Evolutionary conservation across 2,329 filamentous ascomycete species (phyloP).

Genomic region (Hypocreales sp.): DNA sequence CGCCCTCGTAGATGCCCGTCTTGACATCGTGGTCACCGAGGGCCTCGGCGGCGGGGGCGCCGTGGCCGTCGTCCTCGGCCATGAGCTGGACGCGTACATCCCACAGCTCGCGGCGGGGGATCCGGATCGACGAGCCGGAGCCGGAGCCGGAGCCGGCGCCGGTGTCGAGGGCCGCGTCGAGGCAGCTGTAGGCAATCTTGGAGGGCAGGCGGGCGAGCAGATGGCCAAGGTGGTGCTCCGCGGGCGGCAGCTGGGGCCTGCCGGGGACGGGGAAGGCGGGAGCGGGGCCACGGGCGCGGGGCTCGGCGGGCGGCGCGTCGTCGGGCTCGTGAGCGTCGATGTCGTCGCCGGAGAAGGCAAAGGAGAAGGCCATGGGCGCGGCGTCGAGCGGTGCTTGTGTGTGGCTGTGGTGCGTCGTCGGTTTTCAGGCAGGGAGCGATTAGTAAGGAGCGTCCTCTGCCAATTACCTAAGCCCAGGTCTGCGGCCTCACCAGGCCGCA

Average conservation of each 20-base stretch:
- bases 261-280: slow-evolving; percentile 45
- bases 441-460: no score
- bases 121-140: slow-evolving; percentile 24
- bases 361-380: slow-evolving; percentile 34
- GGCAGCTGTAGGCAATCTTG: slow-evolving; percentile 53
- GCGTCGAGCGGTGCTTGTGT: neutral
- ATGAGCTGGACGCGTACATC: slow-evolving; percentile 71
- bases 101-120: slow-evolving; percentile 67
- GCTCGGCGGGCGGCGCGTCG: slow-evolving; percentile 5
- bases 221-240: slow-evolving; percentile 30
- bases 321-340: slow-evolving; percentile 30
- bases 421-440: no score
- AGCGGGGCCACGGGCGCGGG: slow-evolving; percentile 16
- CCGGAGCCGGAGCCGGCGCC: slow-evolving; percentile 9
- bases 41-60: slow-evolving; percentile 22
- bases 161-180: slow-evolving; percentile 43
- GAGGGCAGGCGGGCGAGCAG: slow-evolving; percentile 50
- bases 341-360: slow-evolving; percentile 47
- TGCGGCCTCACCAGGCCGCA: no score
- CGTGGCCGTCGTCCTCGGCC: slow-evolving; percentile 44
- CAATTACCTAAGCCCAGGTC: no score
- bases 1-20: slow-evolving; percentile 72
- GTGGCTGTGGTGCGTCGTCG: neutral
- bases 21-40: slow-evolving; percentile 60
- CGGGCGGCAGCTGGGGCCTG: slow-evolving; percentile 40